Evolutionary conservation across 305 asterid species (phyloP), one percentile per base, ranked within the genome.

Genomic region (Lippia alba): DNA sequence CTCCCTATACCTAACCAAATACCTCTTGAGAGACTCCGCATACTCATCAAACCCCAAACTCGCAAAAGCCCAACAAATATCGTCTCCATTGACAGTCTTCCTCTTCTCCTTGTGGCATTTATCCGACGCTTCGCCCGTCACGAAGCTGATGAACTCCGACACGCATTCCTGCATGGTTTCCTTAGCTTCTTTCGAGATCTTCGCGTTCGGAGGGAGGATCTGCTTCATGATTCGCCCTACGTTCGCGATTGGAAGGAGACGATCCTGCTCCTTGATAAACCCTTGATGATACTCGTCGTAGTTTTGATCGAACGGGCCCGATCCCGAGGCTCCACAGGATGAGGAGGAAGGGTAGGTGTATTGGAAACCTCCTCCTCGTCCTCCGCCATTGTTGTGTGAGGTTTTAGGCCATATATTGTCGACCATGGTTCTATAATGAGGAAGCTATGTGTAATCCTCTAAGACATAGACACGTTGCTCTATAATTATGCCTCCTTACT

Each of bases 101-200:
- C 83, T 45, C 58, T 70, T 79, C 77, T 74, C 80, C 59, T 49
- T 61, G 46, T 40, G 80, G 67, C 83, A 79, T 53, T 79, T 74
- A 56, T 75, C 65, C 0, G 83, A 79, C 4, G 83, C 80, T 46
- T 79, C 83, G 12, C 83, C 74, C 0, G 83, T 79, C 0, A 79
- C 83, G 40, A 79, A 79, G 75, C 83, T 67, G 36, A 79, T 74
- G 78, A 79, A 79, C 66, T 79, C 83, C 2, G 83, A 70, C 16
- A 75, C 80, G 5, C 83, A 74, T 51, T 79, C 83, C 44, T 79
- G 83, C 78, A 75, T 79, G 46, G 83, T 79, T 66, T 79, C 80
- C 57, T 79, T 75, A 3, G 75, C 79, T 71, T 79, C 83, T 56
- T 79, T 79, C 0, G 83, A 74, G 76, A 74, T 66, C 48, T 79